These are phyloP conservation scores for Closterium sp. DNA, from an alignment of 139 green algal genomes.

Conservation along the genomic window DNA sequence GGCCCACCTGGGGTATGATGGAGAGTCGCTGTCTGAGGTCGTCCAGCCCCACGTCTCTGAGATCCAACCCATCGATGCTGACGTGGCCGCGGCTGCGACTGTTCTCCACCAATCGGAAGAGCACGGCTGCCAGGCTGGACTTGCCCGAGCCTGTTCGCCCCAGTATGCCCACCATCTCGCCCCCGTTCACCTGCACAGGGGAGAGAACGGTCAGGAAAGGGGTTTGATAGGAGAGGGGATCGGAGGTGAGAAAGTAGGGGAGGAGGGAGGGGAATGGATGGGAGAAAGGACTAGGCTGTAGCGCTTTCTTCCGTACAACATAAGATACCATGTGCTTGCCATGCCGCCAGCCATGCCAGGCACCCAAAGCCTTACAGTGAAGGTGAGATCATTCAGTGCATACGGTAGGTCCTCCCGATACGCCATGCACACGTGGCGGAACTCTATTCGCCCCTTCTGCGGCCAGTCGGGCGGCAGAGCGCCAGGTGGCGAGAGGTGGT, in stretches of 20 bases:
- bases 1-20: slow-evolving; percentile 61
- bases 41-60: slow-evolving; percentile 65
- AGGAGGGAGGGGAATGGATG: neutral
- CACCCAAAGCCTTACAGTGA: neutral
- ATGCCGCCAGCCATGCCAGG: too few species aligned
- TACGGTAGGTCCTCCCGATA: slow-evolving; percentile 79
- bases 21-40: slow-evolving; percentile 65
- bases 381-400: slow-evolving; percentile 76
- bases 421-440: slow-evolving; percentile 70
- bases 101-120: slow-evolving; percentile 69
- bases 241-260: neutral
- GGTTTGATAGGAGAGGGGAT: slow-evolving; percentile 1
- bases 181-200: neutral
- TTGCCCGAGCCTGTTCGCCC: slow-evolving; percentile 63
- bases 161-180: slow-evolving; percentile 43
- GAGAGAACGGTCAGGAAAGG: neutral
- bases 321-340: too few species aligned
- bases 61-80: slow-evolving; percentile 78
- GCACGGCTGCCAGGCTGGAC: slow-evolving; percentile 62
- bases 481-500: neutral
- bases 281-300: too few species aligned
- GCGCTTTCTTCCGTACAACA: too few species aligned
- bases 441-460: slow-evolving; percentile 63
- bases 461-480: slow-evolving; percentile 14
- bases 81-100: slow-evolving; percentile 59